phyloP scores from a whole-genome alignment of 305 asterid genomes.

The Solanum aculeatissimum region DNA sequence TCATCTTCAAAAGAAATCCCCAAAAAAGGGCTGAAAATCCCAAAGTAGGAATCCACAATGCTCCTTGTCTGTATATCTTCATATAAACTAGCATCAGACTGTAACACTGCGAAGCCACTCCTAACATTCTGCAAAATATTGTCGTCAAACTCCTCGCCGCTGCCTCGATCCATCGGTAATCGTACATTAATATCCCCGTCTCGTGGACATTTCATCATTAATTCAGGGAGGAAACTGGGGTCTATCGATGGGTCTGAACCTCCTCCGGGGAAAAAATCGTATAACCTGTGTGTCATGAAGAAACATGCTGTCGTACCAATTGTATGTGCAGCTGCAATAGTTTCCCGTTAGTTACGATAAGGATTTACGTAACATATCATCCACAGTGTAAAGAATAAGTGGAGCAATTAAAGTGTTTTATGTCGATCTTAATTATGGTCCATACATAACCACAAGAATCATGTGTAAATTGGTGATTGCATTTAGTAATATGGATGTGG shows the following conservation, averaged over 20 bases:
- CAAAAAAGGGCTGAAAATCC: constrained; percentile 15
- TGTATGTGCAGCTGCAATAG: constrained; percentile 71
- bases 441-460: neutral
- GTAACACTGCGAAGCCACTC: constrained; percentile 62
- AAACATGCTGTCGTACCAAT: constrained; percentile 94
- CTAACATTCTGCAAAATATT: constrained; percentile 49
- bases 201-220: constrained; percentile 40
- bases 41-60: constrained; percentile 69
- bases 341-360: no score
- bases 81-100: constrained; percentile 55
- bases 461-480: neutral
- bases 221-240: constrained; percentile 47
- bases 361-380: neutral
- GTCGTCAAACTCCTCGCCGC: constrained; percentile 37
- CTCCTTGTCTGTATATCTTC: constrained; percentile 38
- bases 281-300: constrained; percentile 77
- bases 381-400: neutral
- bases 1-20: constrained; percentile 61
- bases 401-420: neutral
- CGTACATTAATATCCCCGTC: constrained; percentile 42
- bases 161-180: constrained; percentile 49
- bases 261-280: constrained; percentile 33
- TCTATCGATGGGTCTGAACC: constrained; percentile 70
- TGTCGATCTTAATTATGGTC: neutral
- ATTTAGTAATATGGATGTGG: neutral